Conservation (phyloP, 331 rosid genomes). For the Saraca asoca region DNA sequence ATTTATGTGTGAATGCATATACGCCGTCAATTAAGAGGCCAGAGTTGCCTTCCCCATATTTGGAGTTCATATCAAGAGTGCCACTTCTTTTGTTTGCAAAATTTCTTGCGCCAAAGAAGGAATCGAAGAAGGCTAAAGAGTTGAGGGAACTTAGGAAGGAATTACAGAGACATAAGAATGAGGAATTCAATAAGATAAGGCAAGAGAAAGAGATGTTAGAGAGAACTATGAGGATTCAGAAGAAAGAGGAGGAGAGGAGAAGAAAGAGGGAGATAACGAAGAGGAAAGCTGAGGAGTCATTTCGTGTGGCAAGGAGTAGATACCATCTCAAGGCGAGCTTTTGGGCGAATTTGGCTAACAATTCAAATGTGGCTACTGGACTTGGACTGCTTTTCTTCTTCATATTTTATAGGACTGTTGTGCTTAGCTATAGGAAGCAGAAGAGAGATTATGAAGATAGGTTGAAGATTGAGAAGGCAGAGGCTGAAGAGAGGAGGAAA, state of each 20-base stretch:
- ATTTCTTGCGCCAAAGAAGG: constrained; percentile 49
- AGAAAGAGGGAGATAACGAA: constrained; percentile 49
- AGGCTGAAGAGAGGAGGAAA: constrained; percentile 90
- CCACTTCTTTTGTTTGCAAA: constrained; percentile 31
- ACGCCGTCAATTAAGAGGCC: constrained; percentile 76
- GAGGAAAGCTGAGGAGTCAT: constrained; percentile 49
- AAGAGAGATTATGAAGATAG: constrained; percentile 95
- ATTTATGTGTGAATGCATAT: constrained; percentile 72
- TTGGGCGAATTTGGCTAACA: constrained; percentile 64
- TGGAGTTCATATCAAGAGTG: constrained; percentile 44
- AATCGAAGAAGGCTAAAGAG: constrained; percentile 65
- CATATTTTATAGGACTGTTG: constrained; percentile 80
- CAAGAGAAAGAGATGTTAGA: constrained; percentile 60
- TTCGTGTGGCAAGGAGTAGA: constrained; percentile 45
- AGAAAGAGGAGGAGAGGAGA: constrained; percentile 68
- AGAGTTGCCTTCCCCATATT: constrained; percentile 59
- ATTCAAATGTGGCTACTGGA: constrained; percentile 48
- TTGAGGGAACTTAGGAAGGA: constrained; percentile 61
- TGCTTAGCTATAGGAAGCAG: constrained; percentile 77
- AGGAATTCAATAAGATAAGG: constrained; percentile 50
- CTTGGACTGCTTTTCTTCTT: constrained; percentile 73
- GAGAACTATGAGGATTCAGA: constrained; percentile 47
- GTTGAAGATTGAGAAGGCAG: constrained; percentile 83
- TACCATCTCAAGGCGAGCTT: constrained; percentile 41
- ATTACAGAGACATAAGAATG: constrained; percentile 58